These are phyloP conservation scores for Alternaria postmessia DNA, from an alignment of 2,329 filamentous ascomycete genomes.

Conservation along the genomic window DNA sequence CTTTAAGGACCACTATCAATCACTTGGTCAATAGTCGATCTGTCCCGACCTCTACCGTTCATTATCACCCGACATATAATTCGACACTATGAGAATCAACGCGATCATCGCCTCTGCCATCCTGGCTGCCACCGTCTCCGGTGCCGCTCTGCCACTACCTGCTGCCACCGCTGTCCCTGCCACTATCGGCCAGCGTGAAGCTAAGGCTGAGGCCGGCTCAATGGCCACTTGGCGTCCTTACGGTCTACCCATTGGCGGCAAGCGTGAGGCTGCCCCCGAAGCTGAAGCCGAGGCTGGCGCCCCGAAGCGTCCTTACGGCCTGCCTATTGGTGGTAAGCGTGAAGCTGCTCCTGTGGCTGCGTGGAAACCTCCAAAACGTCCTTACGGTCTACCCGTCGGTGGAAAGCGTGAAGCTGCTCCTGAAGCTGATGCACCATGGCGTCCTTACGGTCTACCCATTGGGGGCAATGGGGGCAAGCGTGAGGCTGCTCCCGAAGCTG, in stretches of 20 bases:
- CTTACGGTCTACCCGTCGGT: constrained; percentile 25
- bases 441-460: no score
- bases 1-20: constrained; percentile 13
- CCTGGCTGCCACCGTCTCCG: constrained; percentile 52
- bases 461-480: no score
- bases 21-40: constrained; percentile 16
- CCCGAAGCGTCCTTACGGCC: constrained; percentile 6
- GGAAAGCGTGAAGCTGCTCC: constrained; percentile 37
- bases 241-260: constrained; percentile 29
- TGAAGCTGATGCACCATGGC: no score
- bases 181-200: constrained; percentile 12
- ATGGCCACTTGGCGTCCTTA: constrained; percentile 9
- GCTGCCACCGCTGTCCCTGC: constrained; percentile 13
- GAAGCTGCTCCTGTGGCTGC: constrained; percentile 22
- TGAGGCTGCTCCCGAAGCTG: constrained; percentile 33
- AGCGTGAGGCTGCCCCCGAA: constrained; percentile 46
- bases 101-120: constrained; percentile 52
- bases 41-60: constrained; percentile 21
- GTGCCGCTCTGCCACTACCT: constrained; percentile 51
- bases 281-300: constrained; percentile 24
- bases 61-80: constrained; percentile 25
- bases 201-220: constrained; percentile 6
- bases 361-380: background rate
- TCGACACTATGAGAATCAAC: constrained; percentile 59
- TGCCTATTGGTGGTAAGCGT: constrained; percentile 24